These are phyloP conservation scores for Byssothecium circinans DNA, from an alignment of 2,329 filamentous ascomycete species.

Conservation along the genomic window DNA sequence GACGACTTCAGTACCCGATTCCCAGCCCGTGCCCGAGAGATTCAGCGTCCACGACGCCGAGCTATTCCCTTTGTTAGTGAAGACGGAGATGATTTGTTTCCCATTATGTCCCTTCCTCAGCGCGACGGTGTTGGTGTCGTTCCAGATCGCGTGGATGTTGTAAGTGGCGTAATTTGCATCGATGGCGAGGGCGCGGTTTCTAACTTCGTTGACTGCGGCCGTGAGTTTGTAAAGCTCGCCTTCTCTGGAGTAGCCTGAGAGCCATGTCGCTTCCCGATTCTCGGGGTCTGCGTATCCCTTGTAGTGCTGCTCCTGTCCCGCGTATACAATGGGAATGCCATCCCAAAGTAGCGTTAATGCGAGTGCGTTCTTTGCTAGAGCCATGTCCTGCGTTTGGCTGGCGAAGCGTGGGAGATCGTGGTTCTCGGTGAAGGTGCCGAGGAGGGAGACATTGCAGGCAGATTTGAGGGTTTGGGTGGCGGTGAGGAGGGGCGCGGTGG, in stretches of 20 bases:
- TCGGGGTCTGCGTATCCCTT: conserved; percentile 38
- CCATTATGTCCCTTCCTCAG: conserved; percentile 50
- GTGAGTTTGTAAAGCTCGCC: conserved; percentile 45
- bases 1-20: conserved; percentile 26
- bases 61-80: conserved; percentile 45
- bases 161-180: conserved; percentile 47
- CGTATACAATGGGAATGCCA: conserved; percentile 48
- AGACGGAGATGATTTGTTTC: conserved; percentile 48
- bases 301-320: conserved; percentile 49
- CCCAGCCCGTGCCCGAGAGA: conserved; percentile 36
- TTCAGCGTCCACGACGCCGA: conserved; percentile 27
- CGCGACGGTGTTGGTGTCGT: conserved; percentile 47
- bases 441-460: conserved; percentile 40
- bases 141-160: conserved; percentile 48
- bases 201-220: conserved; percentile 46
- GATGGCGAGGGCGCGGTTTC: conserved; percentile 45
- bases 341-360: conserved; percentile 45
- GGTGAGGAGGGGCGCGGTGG: conserved; percentile 44
- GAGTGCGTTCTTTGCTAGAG: conserved; percentile 44
- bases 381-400: conserved; percentile 38
- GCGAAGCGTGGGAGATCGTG: conserved; percentile 48
- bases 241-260: conserved; percentile 44
- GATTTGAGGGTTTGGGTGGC: conserved; percentile 30
- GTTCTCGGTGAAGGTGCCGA: conserved; percentile 46
- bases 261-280: conserved; percentile 46